phyloP scores from a whole-genome alignment of 306 rosid species.

The Ochetophila trinervis region DNA sequence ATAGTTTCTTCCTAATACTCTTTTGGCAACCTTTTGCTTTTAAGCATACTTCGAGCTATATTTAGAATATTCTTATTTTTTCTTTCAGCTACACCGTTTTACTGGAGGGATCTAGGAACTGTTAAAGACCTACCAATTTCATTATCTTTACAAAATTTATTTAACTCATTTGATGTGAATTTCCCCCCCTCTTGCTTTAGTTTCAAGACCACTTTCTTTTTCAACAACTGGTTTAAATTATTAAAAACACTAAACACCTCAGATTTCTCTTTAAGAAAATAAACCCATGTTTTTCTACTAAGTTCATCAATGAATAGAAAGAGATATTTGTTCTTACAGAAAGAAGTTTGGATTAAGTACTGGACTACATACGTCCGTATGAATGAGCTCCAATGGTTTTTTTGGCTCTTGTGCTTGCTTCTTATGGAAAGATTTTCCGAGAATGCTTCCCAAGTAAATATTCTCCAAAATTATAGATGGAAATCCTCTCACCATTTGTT shows the following conservation, averaged over 20 bases:
- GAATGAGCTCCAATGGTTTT: neutral
- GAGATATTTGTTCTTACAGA: conserved; percentile 1
- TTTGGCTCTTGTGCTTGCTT: neutral
- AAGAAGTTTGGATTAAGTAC: neutral
- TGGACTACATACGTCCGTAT: neutral
- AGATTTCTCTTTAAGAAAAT: too few relatives aligned
- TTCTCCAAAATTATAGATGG: neutral
- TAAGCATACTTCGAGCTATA: neutral
- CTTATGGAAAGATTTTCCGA: neutral
- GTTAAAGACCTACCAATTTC: neutral
- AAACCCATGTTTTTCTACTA: neutral
- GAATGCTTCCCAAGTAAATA: neutral
- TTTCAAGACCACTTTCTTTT: neutral
- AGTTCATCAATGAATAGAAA: neutral
- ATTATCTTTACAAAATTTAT: too few relatives aligned
- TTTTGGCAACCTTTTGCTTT: neutral
- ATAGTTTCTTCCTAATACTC: neutral
- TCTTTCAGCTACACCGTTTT: neutral
- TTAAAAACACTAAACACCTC: neutral
- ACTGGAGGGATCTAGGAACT: neutral
- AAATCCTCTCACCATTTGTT: neutral
- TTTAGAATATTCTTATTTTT: neutral
- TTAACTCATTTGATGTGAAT: neutral
- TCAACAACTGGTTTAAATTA: neutral
- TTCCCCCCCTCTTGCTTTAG: neutral